Evolutionary conservation across 2,329 filamentous ascomycete species (phyloP), one percentile per base, ranked within the genome.

Genomic region (Diaporthe citriasiana): DNA sequence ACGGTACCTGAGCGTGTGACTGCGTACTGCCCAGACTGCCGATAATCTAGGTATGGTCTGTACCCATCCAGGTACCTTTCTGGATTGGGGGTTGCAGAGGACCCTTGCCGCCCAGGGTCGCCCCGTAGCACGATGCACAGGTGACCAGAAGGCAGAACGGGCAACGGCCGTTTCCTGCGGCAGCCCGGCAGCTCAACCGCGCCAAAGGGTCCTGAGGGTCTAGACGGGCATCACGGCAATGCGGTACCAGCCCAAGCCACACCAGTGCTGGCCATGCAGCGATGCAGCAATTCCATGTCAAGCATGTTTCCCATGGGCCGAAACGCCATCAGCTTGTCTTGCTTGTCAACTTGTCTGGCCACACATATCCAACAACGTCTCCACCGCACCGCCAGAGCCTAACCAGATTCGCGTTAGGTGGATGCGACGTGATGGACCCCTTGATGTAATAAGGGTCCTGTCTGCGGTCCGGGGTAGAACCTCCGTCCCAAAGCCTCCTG

Each of bases 391-490:
- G 0, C n/a, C 22, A 22, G 6, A 53, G n/a, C 25, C 63, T 50
- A 53, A 22, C 63, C 47, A 35, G 38, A 27, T 68, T 30, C 30
- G 13, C 4, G 13, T 53, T 68, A 68, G 63, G n/a, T 1, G 22
- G 4, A 40, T 40, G 45, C 47, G 9, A 22, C 47, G 45, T 53
- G 63, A 53, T 68, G 63, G 63, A 40, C 63, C 63, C 63, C 63
- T 68, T 68, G 63, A 68, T 68, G 63, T 68, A 68, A 68, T 66
- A 68, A 38, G 47, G 47, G 63, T 68, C 63, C 63, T 68, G 63
- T 22, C 30, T n/a, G 19, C 27, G 42, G 45, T 53, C 63, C 63
- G 63, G 63, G 63, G 63, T 68, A 68, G 25, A 35, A 51, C 15
- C 22, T 66, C 30, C 63, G 59, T 13, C 17, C 13, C 7, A 17